phyloP scores from a whole-genome alignment of 2,329 filamentous ascomycete genomes.

The Cladosporium austrohemisphaericum region DNA sequence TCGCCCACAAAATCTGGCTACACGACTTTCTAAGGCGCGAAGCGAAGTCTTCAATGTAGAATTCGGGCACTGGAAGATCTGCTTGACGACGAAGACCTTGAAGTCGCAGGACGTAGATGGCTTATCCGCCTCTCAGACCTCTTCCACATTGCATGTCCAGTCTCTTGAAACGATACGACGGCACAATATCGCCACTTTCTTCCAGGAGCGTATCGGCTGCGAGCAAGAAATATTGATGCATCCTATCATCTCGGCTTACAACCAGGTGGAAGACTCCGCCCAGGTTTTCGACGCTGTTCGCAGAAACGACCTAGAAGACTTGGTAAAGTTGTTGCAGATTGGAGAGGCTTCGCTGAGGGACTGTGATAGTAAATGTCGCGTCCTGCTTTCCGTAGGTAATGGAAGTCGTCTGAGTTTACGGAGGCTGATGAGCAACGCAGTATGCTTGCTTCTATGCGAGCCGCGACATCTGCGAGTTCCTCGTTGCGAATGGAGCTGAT shows the following conservation, averaged over 20 bases:
- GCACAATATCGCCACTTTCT: too few relatives aligned
- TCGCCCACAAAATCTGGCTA: too few relatives aligned
- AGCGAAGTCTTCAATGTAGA: too few relatives aligned
- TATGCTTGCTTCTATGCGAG: background rate
- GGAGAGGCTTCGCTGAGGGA: background rate
- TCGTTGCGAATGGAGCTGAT: background rate
- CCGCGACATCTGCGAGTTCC: background rate
- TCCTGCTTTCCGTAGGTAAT: background rate
- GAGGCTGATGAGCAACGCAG: background rate
- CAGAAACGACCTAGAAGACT: background rate
- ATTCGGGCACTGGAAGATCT: too few relatives aligned
- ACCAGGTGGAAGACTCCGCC: background rate
- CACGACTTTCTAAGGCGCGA: too few relatives aligned
- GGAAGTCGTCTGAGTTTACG: background rate
- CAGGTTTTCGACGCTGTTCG: background rate
- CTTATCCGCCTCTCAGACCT: too few relatives aligned
- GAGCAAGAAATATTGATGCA: background rate
- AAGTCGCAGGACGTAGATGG: too few relatives aligned
- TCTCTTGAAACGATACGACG: too few relatives aligned
- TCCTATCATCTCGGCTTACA: background rate
- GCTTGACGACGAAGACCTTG: too few relatives aligned
- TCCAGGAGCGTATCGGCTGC: too few relatives aligned
- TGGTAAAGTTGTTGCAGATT: background rate
- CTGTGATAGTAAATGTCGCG: background rate
- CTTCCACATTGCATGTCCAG: too few relatives aligned